Evolutionary conservation across 768 basidiomycete species (phyloP).

Genomic region (Tricholoma matsutake): DNA sequence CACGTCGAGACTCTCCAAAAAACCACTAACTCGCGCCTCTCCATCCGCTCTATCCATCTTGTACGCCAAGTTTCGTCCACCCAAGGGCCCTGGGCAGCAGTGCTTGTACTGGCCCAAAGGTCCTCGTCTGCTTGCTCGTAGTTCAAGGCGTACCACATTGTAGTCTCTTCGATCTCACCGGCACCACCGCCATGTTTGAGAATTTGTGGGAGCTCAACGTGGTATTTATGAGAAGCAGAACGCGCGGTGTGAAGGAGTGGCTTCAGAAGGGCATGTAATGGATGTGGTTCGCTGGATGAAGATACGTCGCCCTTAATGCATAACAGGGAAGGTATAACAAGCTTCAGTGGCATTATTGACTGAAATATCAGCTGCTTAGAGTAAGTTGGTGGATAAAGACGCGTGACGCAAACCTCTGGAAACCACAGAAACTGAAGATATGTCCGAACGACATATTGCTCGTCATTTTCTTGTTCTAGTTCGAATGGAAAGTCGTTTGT

Average conservation of each 20-base stretch:
- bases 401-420: constrained; percentile 51
- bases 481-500: constrained; percentile 57
- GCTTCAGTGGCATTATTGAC: constrained; percentile 68
- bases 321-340: constrained; percentile 53
- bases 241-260: constrained; percentile 62
- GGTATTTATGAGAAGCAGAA: constrained; percentile 55
- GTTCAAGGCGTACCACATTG: constrained; percentile 74
- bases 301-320: constrained; percentile 42
- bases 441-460: constrained; percentile 56
- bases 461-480: constrained; percentile 41
- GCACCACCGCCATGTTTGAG: constrained; percentile 56
- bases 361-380: constrained; percentile 22
- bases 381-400: background rate
- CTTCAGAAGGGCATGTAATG: constrained; percentile 57
- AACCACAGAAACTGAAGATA: constrained; percentile 81
- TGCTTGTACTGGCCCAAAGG: constrained; percentile 22
- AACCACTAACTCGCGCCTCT: constrained; percentile 57
- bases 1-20: background rate
- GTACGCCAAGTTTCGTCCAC: constrained; percentile 52
- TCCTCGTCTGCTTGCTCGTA: constrained; percentile 51
- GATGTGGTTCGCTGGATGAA: constrained; percentile 36
- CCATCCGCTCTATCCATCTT: constrained; percentile 61
- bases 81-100: constrained; percentile 36
- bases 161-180: constrained; percentile 63
- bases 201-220: constrained; percentile 57